Conservation (phyloP, 2,329 filamentous ascomycete species). For the Aspergillus jensenii region DNA sequence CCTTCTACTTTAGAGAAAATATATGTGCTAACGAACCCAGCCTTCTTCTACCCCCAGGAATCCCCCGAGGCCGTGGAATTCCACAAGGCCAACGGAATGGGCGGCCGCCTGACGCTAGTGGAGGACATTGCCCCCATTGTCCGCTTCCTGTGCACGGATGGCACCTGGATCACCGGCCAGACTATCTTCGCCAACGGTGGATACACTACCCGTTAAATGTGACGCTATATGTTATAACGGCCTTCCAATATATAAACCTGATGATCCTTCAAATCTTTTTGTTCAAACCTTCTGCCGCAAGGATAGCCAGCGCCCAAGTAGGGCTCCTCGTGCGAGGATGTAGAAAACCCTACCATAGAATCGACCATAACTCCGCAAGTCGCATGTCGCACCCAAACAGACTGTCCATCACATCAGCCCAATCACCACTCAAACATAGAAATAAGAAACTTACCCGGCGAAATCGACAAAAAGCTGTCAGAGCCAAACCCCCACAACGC, state of each 20-base stretch:
- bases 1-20: not conserved
- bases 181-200: conserved; percentile 52
- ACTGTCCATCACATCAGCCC: no score
- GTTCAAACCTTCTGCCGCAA: not conserved
- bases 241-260: not conserved
- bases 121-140: conserved; percentile 49
- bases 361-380: no score
- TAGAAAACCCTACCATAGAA: not conserved
- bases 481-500: no score
- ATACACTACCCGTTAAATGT: conserved; percentile 45
- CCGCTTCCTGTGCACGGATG: conserved; percentile 46
- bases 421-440: no score
- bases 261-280: not conserved
- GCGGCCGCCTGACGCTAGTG: conserved; percentile 42
- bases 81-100: conserved; percentile 47
- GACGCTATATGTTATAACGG: not conserved
- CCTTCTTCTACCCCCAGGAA: conserved; percentile 50
- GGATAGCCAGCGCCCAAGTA: not conserved
- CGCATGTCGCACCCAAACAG: no score
- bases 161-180: conserved; percentile 49
- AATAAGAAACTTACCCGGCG: no score
- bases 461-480: no score
- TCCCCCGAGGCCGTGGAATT: conserved; percentile 44
- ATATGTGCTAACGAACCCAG: conserved; percentile 19
- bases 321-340: not conserved